Conservation (phyloP, 108 stramenopile genomes). For the Epipyxis sp. region DNA sequence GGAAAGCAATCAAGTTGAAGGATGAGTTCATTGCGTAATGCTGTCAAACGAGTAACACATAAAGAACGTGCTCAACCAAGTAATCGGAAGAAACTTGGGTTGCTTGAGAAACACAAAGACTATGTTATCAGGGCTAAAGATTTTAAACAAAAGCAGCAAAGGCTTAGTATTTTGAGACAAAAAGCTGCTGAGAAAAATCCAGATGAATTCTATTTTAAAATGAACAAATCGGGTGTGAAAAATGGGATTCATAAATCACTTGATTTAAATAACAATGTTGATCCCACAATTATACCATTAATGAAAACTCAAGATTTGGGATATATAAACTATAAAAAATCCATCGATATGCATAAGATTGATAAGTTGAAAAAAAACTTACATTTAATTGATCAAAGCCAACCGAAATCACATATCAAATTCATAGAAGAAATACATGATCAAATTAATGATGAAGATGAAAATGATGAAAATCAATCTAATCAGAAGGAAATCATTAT, state of each 20-base stretch:
- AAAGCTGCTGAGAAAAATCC: slow-evolving; percentile 87
- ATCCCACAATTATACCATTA: slow-evolving; percentile 64
- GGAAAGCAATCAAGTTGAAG: background rate
- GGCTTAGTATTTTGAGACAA: slow-evolving; percentile 63
- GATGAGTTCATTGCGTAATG: slow-evolving; percentile 74
- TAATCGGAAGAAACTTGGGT: slow-evolving; percentile 75
- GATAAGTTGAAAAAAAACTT: slow-evolving; percentile 45
- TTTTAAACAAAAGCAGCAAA: slow-evolving; percentile 76
- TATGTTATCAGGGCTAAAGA: slow-evolving; percentile 86
- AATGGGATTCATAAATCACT: slow-evolving; percentile 62
- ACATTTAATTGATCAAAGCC: slow-evolving; percentile 54
- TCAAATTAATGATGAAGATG: slow-evolving; percentile 72
- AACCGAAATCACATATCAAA: slow-evolving; percentile 44
- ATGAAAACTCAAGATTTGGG: slow-evolving; percentile 96
- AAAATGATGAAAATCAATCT: slow-evolving; percentile 70
- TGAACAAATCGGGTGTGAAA: slow-evolving; percentile 69
- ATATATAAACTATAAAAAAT: slow-evolving; percentile 70
- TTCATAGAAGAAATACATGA: slow-evolving; percentile 62
- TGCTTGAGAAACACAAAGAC: slow-evolving; percentile 95
- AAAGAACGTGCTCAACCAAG: slow-evolving; percentile 93
- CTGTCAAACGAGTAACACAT: slow-evolving; percentile 94
- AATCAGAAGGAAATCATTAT: background rate
- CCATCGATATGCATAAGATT: slow-evolving; percentile 63
- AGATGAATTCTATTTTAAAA: slow-evolving; percentile 99
- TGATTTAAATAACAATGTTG: slow-evolving; percentile 45